phyloP scores from a whole-genome alignment of 2,329 filamentous ascomycete genomes.

The Chrysosporium keratinophilum region DNA sequence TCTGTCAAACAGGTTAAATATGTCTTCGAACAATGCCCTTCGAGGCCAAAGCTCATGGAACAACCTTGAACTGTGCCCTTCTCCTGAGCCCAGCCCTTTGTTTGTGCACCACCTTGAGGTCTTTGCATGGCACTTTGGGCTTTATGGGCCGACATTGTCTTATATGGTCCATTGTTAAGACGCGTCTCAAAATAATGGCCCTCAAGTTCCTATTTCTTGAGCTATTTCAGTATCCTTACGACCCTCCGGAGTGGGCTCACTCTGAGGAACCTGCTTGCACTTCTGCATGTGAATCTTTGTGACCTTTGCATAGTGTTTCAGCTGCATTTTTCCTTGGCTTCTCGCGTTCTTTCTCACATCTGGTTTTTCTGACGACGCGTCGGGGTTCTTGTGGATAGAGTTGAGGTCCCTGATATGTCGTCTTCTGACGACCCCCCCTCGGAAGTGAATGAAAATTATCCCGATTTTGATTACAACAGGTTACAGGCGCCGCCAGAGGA shows the following conservation, averaged over 20 bases:
- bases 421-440: slow-evolving; percentile 5
- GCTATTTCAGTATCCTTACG: slow-evolving; percentile 23
- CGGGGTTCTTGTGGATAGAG: neutral
- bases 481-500: slow-evolving; percentile 9
- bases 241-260: slow-evolving; percentile 3
- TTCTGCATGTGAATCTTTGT: neutral
- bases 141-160: slow-evolving; percentile 5
- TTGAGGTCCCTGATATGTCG: neutral
- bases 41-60: neutral
- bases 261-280: neutral
- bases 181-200: slow-evolving; percentile 23
- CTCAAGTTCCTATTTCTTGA: slow-evolving; percentile 30
- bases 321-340: neutral
- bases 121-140: slow-evolving; percentile 2
- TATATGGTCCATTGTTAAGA: slow-evolving; percentile 23
- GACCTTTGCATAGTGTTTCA: neutral
- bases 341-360: neutral
- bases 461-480: slow-evolving; percentile 11
- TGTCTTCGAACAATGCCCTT: neutral
- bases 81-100: neutral
- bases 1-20: neutral
- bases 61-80: neutral
- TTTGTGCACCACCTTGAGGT: neutral
- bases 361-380: neutral
- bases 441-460: slow-evolving; percentile 14